Conservation (phyloP, 1,139 yeast genomes). For the Petasospora fabianii region DNA sequence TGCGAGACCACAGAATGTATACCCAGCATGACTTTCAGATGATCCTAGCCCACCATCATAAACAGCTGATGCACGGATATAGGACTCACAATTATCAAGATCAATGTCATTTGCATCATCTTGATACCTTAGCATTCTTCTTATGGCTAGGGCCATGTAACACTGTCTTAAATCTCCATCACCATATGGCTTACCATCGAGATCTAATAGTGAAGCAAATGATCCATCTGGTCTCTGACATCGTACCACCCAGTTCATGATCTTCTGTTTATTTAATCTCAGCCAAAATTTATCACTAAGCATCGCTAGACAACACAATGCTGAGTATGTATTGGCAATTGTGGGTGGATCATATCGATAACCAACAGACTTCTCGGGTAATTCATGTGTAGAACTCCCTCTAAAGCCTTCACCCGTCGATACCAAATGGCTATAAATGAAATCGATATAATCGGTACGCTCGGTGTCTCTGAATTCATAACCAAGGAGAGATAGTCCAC, state of each 20-base stretch:
- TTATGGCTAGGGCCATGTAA: constrained; percentile 67
- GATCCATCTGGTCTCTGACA: constrained; percentile 62
- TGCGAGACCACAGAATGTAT: constrained; percentile 82
- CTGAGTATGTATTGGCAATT: constrained; percentile 68
- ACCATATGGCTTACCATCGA: constrained; percentile 44
- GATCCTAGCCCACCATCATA: constrained; percentile 70
- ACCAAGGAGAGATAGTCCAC: constrained; percentile 55
- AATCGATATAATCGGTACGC: constrained; percentile 36
- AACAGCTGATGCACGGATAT: constrained; percentile 42
- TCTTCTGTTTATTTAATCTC: constrained; percentile 39
- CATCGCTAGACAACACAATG: constrained; percentile 46
- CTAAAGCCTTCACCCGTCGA: constrained; percentile 48
- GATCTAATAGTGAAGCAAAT: constrained; percentile 48
- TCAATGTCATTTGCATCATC: constrained; percentile 45
- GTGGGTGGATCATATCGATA: constrained; percentile 52
- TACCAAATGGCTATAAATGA: constrained; percentile 47
- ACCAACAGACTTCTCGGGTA: constrained; percentile 13
- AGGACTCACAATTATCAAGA: constrained; percentile 35
- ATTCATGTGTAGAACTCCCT: constrained; percentile 45
- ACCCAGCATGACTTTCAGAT: constrained; percentile 83
- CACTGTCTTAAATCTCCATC: constrained; percentile 72
- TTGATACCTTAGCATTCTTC: constrained; percentile 44
- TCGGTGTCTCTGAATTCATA: constrained; percentile 32
- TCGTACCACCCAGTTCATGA: constrained; percentile 46
- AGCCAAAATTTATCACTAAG: constrained; percentile 40